Conservation (phyloP, 352 stramenopile species). For the Aphanomyces stellatus region DNA sequence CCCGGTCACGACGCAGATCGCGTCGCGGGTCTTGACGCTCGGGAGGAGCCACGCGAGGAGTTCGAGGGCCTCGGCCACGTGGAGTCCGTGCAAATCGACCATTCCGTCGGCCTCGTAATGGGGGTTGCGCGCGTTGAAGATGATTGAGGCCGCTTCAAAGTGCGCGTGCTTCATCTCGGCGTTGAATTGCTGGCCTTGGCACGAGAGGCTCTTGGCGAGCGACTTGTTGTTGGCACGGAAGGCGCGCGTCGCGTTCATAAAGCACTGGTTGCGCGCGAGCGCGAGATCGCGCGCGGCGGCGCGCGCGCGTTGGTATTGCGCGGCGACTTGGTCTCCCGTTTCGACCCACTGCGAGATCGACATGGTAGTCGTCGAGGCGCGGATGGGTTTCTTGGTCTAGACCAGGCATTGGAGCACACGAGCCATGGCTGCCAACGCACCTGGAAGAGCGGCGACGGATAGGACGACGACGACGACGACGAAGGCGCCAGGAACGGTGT, state of each 20-base stretch:
- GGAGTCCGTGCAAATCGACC: constrained; percentile 77
- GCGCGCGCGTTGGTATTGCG: constrained; percentile 67
- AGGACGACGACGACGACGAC: constrained; percentile 14
- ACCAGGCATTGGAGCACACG: not conserved
- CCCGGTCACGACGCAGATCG: constrained; percentile 72
- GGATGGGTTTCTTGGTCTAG: not conserved
- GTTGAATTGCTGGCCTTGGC: constrained; percentile 73
- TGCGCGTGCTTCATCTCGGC: constrained; percentile 78
- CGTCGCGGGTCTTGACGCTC: constrained; percentile 56
- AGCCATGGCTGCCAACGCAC: not conserved
- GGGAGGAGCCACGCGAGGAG: constrained; percentile 67
- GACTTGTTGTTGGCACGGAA: constrained; percentile 62
- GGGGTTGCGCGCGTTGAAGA: constrained; percentile 75
- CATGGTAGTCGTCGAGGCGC: not conserved
- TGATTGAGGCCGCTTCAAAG: constrained; percentile 58
- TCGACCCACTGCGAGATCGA: constrained; percentile 43
- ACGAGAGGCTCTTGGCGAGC: constrained; percentile 60
- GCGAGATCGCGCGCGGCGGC: constrained; percentile 73
- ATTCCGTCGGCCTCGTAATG: constrained; percentile 42
- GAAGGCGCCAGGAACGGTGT: constrained; percentile 24
- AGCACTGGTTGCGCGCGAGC: constrained; percentile 78
- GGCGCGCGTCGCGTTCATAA: constrained; percentile 77
- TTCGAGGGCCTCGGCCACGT: constrained; percentile 72
- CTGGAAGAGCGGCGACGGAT: not conserved
- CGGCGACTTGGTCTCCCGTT: constrained; percentile 44